Conservation (phyloP, 2,329 filamentous ascomycete species). For the Macroventuria anomochaeta region DNA sequence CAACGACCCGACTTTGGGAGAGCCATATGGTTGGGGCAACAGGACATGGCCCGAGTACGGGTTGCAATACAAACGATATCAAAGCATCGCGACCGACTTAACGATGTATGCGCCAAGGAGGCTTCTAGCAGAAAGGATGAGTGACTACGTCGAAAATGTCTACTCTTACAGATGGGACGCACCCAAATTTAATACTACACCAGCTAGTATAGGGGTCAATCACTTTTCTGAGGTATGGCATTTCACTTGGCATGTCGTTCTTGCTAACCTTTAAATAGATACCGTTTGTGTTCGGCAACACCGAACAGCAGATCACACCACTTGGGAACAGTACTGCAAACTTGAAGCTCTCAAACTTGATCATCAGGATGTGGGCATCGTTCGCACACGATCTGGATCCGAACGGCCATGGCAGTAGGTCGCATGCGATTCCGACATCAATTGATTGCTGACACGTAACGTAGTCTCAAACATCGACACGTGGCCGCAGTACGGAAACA, state of each 20-base stretch:
- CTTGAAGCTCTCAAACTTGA: constrained; percentile 27
- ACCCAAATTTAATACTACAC: constrained; percentile 40
- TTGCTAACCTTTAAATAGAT: constrained; percentile 27
- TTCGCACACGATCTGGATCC: constrained; percentile 40
- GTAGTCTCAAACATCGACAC: constrained; percentile 20
- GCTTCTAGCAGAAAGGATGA: constrained; percentile 34
- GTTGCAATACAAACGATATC: constrained; percentile 37
- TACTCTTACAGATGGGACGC: constrained; percentile 43
- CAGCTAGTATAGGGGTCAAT: constrained; percentile 34
- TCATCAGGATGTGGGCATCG: constrained; percentile 42
- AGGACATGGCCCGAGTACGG: constrained; percentile 39
- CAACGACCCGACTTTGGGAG: constrained; percentile 52
- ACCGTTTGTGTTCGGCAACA: constrained; percentile 41
- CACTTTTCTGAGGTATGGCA: constrained; percentile 38
- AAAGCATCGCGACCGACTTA: constrained; percentile 39
- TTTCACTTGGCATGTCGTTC: not conserved
- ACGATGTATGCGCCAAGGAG: constrained; percentile 40
- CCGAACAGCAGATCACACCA: constrained; percentile 34
- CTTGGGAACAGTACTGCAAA: constrained; percentile 34
- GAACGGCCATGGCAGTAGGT: constrained; percentile 36
- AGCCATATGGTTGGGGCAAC: constrained; percentile 50
- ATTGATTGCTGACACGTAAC: not conserved
- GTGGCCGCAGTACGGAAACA: constrained; percentile 33
- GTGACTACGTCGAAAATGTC: constrained; percentile 26
- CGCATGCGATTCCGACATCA: not conserved